Percentiles rank a stretch among this genome's conserved stretches.
These are phyloP conservation scores for Epichloe elymi DNA, from an alignment of 2,329 filamentous ascomycete species.

Conservation along the genomic window DNA sequence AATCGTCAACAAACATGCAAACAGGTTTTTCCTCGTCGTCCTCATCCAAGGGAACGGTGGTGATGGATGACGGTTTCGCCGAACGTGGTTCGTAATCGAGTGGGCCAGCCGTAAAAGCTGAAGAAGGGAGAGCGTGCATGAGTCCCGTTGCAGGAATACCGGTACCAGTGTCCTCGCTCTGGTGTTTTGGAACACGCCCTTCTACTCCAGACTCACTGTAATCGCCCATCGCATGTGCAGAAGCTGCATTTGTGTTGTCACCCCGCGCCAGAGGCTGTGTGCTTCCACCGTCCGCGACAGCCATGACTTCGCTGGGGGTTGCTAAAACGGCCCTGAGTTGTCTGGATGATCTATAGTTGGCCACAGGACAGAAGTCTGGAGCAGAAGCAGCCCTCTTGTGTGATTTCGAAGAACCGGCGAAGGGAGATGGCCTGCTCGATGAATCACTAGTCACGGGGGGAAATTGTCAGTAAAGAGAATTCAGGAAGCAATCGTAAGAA, in stretches of 20 bases:
- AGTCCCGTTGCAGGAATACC: neutral
- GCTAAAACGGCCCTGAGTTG: constrained; percentile 9
- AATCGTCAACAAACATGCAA: constrained; percentile 45
- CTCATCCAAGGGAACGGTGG: constrained; percentile 2
- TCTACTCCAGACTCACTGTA: neutral
- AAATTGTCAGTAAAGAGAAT: neutral
- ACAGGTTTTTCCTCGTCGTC: constrained; percentile 15
- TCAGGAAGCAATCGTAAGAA: neutral
- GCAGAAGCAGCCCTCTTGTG: constrained; percentile 40
- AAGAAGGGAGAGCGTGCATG: neutral
- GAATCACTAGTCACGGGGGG: constrained; percentile 5
- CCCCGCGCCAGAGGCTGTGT: neutral
- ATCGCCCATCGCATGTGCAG: neutral
- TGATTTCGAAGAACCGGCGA: constrained; percentile 14
- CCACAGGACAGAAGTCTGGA: constrained; percentile 25
- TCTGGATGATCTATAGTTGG: constrained; percentile 4
- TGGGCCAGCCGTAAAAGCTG: neutral
- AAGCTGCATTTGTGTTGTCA: neutral
- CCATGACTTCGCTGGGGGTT: constrained; percentile 8
- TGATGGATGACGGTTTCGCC: neutral
- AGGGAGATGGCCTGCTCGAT: constrained; percentile 8
- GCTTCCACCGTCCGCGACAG: neutral
- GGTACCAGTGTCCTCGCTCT: neutral
- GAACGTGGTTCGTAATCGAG: neutral
- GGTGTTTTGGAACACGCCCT: neutral